A percentile compares a stretch with the other conserved stretches of the same genome.
Evolutionary conservation across 345 rosid genomes (phyloP).

Genomic region (Nasturtium officinale): DNA sequence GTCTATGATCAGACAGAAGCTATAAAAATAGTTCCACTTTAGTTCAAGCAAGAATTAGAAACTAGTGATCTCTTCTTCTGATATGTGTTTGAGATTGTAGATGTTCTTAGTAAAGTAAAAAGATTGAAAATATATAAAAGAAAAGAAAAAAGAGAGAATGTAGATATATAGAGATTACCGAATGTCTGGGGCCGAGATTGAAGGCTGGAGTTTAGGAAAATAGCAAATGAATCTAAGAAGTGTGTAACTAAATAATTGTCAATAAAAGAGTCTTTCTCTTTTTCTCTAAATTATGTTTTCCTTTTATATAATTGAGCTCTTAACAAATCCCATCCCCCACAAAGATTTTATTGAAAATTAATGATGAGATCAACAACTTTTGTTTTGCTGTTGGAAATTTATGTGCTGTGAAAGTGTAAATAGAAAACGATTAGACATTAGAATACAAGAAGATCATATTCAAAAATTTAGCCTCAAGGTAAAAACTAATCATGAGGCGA

Average conservation of each 20-base stretch:
- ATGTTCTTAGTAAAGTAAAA: conserved; percentile 23
- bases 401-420: not conserved
- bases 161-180: conserved; percentile 3
- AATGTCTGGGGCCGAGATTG: conserved; percentile 42
- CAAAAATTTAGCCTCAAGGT: not conserved
- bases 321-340: conserved; percentile 28
- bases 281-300: conserved; percentile 2
- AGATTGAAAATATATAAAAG: not conserved
- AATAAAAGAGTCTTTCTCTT: conserved; percentile 25
- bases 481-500: not conserved
- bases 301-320: conserved; percentile 23
- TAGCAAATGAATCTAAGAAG: conserved; percentile 32
- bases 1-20: conserved; percentile 9
- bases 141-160: not conserved
- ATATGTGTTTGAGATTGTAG: conserved; percentile 16
- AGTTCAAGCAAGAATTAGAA: conserved; percentile 14
- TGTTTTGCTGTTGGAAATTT: conserved; percentile 21
- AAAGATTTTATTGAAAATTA: conserved; percentile 31
- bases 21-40: not conserved
- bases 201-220: conserved; percentile 44
- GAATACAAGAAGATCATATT: conserved; percentile 21
- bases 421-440: conserved; percentile 15
- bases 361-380: conserved; percentile 33
- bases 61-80: conserved; percentile 14
- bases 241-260: conserved; percentile 37